These are phyloP conservation scores for Brassica nigra DNA, from an alignment of 345 rosid genomes.

Conservation along the genomic window DNA sequence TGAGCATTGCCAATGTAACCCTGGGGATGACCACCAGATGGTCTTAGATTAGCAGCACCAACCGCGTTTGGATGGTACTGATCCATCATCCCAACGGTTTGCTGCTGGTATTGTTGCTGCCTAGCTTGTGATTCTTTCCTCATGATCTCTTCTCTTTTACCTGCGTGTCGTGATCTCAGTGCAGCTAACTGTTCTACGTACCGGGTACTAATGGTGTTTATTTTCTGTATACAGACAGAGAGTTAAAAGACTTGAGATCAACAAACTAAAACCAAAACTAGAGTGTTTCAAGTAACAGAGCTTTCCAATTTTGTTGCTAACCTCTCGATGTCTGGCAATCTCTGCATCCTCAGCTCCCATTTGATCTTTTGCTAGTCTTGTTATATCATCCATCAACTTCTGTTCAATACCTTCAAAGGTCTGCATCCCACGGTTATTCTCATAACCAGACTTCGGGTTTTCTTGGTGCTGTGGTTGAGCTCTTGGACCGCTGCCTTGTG, in stretches of 20 bases:
- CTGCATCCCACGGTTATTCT: slow-evolving; percentile 47
- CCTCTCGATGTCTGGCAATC: slow-evolving; percentile 83
- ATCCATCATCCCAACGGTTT: slow-evolving; percentile 47
- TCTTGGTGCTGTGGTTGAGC: slow-evolving; percentile 57
- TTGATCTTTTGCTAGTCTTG: slow-evolving; percentile 70
- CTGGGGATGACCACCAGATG: slow-evolving; percentile 50
- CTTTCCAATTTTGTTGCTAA: slow-evolving; percentile 34
- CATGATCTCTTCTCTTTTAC: slow-evolving; percentile 70
- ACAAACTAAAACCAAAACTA: not conserved
- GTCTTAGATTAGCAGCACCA: slow-evolving; percentile 41
- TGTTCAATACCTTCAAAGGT: slow-evolving; percentile 71
- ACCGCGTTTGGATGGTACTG: slow-evolving; percentile 46
- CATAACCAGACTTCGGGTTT: slow-evolving; percentile 56
- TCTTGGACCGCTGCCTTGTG: slow-evolving; percentile 55
- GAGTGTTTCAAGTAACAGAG: slow-evolving; percentile 4
- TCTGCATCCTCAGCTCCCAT: slow-evolving; percentile 82
- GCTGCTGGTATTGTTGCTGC: slow-evolving; percentile 66
- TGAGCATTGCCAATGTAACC: slow-evolving; percentile 47
- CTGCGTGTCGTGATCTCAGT: slow-evolving; percentile 63
- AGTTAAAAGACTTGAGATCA: slow-evolving; percentile 7
- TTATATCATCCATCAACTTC: slow-evolving; percentile 69
- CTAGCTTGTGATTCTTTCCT: slow-evolving; percentile 63
- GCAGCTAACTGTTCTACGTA: slow-evolving; percentile 69
- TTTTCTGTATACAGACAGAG: slow-evolving; percentile 52
- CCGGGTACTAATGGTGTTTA: slow-evolving; percentile 65